Percentiles rank a stretch among this genome's conserved stretches.
Evolutionary conservation across 352 stramenopile genomes (phyloP).

Genomic region (Pythium vanterpoolii): DNA sequence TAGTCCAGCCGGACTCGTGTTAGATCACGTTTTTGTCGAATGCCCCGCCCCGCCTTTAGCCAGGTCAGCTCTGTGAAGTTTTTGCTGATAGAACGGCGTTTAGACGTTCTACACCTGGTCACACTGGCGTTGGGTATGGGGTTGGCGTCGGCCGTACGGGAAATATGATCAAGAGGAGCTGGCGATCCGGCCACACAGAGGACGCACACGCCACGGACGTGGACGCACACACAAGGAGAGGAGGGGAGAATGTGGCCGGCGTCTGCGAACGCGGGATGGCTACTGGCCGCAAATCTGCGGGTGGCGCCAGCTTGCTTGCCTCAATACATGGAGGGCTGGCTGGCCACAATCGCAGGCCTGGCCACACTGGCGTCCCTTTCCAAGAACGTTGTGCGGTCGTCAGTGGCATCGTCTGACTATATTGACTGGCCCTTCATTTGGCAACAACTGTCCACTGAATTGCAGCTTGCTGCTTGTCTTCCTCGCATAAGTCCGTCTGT

Average conservation of each 20-base stretch:
- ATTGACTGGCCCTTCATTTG: neutral
- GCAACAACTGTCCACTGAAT: neutral
- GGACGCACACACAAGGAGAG: neutral
- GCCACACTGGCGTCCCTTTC: slow-evolving; percentile 1
- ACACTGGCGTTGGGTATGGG: no score
- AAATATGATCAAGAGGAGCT: no score
- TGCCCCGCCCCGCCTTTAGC: slow-evolving; percentile 2
- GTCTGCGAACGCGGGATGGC: neutral
- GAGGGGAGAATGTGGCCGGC: neutral
- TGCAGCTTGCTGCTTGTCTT: no score
- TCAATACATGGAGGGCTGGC: neutral
- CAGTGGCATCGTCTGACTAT: slow-evolving; percentile 7
- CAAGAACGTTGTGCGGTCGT: slow-evolving; percentile 9
- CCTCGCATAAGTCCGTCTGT: no score
- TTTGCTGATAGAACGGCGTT: neutral
- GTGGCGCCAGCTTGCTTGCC: neutral
- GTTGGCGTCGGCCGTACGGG: no score
- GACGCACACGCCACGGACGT: neutral
- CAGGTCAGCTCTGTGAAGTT: no score
- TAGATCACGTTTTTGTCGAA: neutral
- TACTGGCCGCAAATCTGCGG: neutral
- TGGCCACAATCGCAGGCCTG: slow-evolving; percentile 9
- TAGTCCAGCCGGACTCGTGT: neutral
- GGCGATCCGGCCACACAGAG: neutral
- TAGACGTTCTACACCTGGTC: neutral